phyloP scores from a whole-genome alignment of 495 filamentous ascomycete genomes.

The Aspergillus coremiiformis region DNA sequence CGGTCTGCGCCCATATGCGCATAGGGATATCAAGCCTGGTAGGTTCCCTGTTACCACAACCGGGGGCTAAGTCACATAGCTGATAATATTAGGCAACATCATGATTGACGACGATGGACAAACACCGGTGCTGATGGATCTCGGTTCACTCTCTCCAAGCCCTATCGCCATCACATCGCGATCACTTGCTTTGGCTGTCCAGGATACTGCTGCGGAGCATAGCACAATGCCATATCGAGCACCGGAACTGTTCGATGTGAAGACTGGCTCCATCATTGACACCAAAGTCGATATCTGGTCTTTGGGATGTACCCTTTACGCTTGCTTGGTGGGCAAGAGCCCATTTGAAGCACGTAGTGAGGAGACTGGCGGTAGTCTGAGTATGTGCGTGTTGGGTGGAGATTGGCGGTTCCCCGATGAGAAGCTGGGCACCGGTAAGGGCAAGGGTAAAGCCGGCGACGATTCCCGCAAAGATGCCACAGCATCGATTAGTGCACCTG shows the following conservation, averaged over 20 bases:
- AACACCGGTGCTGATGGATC: constrained; percentile 94
- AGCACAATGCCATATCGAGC: constrained; percentile 98
- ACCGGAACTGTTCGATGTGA: constrained; percentile 95
- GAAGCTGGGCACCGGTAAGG: constrained; percentile 49
- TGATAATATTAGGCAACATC: constrained; percentile 64
- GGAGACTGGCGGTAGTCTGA: constrained; percentile 89
- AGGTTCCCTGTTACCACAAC: constrained; percentile 3
- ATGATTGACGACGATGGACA: constrained; percentile 88
- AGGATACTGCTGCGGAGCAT: constrained; percentile 92
- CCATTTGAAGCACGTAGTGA: constrained; percentile 93
- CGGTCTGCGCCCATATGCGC: constrained; percentile 74
- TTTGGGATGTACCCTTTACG: constrained; percentile 90
- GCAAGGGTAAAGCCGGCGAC: constrained; percentile 40
- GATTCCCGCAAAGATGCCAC: constrained; percentile 24
- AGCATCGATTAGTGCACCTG: constrained; percentile 57
- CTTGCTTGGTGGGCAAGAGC: constrained; percentile 89
- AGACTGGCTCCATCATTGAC: constrained; percentile 85
- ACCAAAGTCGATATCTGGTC: constrained; percentile 99
- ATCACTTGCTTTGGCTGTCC: constrained; percentile 80
- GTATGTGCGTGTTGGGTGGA: constrained; percentile 82
- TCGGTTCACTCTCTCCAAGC: constrained; percentile 82
- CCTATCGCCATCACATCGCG: constrained; percentile 91
- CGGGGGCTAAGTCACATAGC: not conserved
- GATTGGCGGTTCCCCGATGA: constrained; percentile 95
- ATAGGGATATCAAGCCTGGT: constrained; percentile 97